Evolutionary conservation across 2,329 filamentous ascomycete species (phyloP), one percentile per base, ranked within the genome.

Genomic region (Boeremia lycopersici): DNA sequence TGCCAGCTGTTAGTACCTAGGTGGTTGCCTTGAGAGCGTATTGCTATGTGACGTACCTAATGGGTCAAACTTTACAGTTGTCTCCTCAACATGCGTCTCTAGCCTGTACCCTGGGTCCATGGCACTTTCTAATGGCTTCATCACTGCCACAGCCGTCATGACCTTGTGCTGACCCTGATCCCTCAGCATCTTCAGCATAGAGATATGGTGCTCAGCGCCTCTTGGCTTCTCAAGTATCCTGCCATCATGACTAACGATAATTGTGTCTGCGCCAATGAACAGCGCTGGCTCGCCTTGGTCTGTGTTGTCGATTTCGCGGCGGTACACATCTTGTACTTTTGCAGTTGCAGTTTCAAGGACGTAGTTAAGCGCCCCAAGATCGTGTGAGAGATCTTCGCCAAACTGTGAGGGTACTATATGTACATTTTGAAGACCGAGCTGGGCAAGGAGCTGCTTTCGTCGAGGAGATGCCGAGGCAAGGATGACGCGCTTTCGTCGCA

Each of bases 391-490:
- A 78, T 98, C 84, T 78, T 99, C 95, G 47, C 90, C 88, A 61
- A 90, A 87, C 48, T 84, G 87, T 36, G 91, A 96, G 13, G 95
- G 91, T 57, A 88, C 83, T 68, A 97, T 85, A 76, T 98, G 93
- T 70, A 97, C 77, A 70, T 92, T 88, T 2, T 81, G 84, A 10
- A 98, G 84, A 62, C 93, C 92, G 56, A 97, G 83, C 84, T 93
- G 88, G 44, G 85, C 85, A 36, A 99, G 85, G 9, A 99, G 85
- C 60, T 90, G 88, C 74, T 88, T 89, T 48, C 95, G 84, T 39
- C 95, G 84, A 0, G 95, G 95, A 1, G 93, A 97, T 17, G 89
- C 86, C 2, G 93, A 97, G 47, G 95, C 95, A 26, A 99, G 87
- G 63, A 99, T 90, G 6, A 96, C 86, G 61, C 93, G 84, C 74